Percentiles rank a stretch among this genome's conserved stretches.
Evolutionary conservation across 768 basidiomycete species (phyloP).

Genomic region (Pulveroboletus sp.): DNA sequence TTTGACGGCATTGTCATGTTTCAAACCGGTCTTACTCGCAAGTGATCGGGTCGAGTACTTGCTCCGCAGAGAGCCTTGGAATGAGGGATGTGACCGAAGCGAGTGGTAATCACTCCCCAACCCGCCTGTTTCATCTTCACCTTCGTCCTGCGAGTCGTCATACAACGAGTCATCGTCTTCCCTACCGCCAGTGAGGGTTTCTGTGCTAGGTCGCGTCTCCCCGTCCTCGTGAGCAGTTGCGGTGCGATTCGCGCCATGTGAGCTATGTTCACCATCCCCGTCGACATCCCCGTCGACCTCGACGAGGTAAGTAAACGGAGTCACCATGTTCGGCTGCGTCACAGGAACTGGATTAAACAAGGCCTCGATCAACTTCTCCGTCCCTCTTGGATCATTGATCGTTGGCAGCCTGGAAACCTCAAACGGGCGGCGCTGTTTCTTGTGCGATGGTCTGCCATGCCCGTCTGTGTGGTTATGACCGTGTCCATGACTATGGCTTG

Average conservation of each 20-base stretch:
- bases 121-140: slow-evolving; percentile 3
- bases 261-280: slow-evolving; percentile 8
- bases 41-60: slow-evolving; percentile 19
- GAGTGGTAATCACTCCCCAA: slow-evolving; percentile 30
- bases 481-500: neutral
- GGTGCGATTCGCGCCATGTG: neutral
- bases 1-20: neutral
- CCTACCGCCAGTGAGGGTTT: slow-evolving; percentile 1
- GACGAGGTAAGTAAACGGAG: slow-evolving; percentile 38
- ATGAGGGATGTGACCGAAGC: slow-evolving; percentile 23
- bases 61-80: slow-evolving; percentile 21
- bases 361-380: slow-evolving; percentile 74
- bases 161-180: slow-evolving; percentile 23
- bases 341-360: slow-evolving; percentile 72
- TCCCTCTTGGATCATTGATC: slow-evolving; percentile 59
- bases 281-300: slow-evolving; percentile 26
- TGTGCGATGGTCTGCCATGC: slow-evolving; percentile 5
- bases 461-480: neutral
- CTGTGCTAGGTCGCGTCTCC: neutral
- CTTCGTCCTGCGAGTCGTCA: slow-evolving; percentile 17
- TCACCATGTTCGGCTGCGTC: slow-evolving; percentile 21
- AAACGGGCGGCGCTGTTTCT: slow-evolving; percentile 26
- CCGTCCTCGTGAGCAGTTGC: neutral
- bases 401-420: slow-evolving; percentile 42
- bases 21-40: slow-evolving; percentile 7